Evolutionary conservation across 371 early-diverging fungal species (phyloP), one percentile per base, ranked within the genome.

Genomic region (Mucor plumbeus): DNA sequence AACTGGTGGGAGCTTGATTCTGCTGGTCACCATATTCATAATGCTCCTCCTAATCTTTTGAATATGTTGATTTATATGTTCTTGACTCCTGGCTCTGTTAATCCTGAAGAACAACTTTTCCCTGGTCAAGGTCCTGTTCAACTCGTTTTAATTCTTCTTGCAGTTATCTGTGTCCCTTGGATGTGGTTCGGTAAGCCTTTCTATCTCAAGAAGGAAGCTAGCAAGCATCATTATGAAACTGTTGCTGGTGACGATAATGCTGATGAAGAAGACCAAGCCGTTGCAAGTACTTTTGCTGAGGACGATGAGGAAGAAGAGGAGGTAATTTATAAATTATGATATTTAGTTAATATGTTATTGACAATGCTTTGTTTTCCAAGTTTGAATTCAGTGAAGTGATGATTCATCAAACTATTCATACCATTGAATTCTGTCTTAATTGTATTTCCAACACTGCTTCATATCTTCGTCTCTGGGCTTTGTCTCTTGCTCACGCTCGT

Each of bases 381-480:
- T 96, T 95, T 83, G 97, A 97, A 57, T 97, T 97, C 79, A 83
- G 91, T 61, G 98, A 97, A 64, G 86, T 91, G 50, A 90, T 97
- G 92, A 94, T 99, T 67, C 96, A 99, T 81, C 97, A 97, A 75
- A 87, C 92, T 15, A 99, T 99, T 73, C 99, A 99, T 77, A 99
- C 99, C 33, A 99, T 99, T 75, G 99, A 99, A 82, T 99, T 99
- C 87, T 95, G 95, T 72, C 90, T 99, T 64, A 93, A 94, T 63
- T 95, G 97, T 59, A 97, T 99, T 68, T 98, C 99, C 56, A 99
- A 99, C 85, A 99, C 99, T 7, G 99, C 99, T 7, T 97, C 98
- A 15, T 99, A 99, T 77, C 90, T 99, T 48, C 95, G 99, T 78
- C 89, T 99, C 47, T 99, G 99, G 99, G 99, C 99, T 38, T 87